A percentile compares a stretch with the other conserved stretches of the same genome.
Conservation (phyloP, 148 eudicot genomes). For the Drosera capensis region DNA sequence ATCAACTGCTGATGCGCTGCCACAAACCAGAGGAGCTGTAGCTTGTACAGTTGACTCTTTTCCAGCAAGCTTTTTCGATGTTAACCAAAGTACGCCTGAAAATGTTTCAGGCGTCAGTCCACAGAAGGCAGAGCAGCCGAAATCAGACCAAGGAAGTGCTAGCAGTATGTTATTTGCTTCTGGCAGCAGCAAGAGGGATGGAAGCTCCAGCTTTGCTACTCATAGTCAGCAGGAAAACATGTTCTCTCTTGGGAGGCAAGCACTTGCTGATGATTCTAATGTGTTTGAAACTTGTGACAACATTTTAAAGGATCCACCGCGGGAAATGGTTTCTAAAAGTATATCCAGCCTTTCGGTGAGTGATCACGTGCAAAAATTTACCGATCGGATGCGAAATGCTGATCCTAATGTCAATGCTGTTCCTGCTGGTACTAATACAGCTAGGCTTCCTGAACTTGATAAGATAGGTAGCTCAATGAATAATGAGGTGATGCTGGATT, state of each 20-base stretch:
- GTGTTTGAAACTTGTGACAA: constrained; percentile 16
- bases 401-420: constrained; percentile 14
- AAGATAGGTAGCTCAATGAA: constrained; percentile 19
- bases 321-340: constrained; percentile 21
- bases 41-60: constrained; percentile 10
- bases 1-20: constrained; percentile 12
- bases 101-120: constrained; percentile 10
- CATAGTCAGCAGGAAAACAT: constrained; percentile 15
- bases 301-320: constrained; percentile 21
- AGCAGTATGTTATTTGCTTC: constrained; percentile 17
- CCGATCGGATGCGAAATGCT: constrained; percentile 13
- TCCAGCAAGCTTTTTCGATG: constrained; percentile 9
- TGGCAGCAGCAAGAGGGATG: constrained; percentile 12
- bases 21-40: constrained; percentile 15
- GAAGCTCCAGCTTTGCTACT: constrained; percentile 14
- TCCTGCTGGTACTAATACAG: constrained; percentile 20
- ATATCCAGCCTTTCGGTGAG: constrained; percentile 19
- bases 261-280: constrained; percentile 22
- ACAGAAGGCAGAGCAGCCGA: constrained; percentile 21
- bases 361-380: constrained; percentile 19
- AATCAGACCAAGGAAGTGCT: constrained; percentile 17
- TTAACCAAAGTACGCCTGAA: constrained; percentile 17
- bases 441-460: constrained; percentile 27
- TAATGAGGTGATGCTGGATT: constrained; percentile 33
- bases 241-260: constrained; percentile 20